These are phyloP conservation scores for Calendula officinalis DNA, from an alignment of 129 eudicot genomes.

Conservation along the genomic window DNA sequence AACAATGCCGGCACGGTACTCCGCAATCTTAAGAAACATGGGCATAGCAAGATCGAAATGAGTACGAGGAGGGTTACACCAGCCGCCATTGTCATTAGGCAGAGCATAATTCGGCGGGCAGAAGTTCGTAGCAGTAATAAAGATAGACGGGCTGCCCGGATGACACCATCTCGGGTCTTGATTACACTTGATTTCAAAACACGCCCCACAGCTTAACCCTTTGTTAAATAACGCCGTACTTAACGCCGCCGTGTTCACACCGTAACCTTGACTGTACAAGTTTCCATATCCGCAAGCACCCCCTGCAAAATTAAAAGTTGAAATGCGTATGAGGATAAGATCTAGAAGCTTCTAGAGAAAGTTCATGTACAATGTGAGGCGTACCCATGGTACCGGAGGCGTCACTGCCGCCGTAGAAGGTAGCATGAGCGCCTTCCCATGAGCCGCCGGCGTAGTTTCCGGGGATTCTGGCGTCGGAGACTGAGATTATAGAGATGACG, in stretches of 20 bases:
- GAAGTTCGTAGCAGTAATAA: constrained; percentile 77
- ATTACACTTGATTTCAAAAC: constrained; percentile 68
- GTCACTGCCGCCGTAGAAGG: constrained; percentile 85
- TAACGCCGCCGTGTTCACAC: constrained; percentile 71
- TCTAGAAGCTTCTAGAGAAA: neutral
- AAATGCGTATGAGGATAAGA: neutral
- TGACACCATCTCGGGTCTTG: constrained; percentile 69
- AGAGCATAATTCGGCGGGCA: constrained; percentile 75
- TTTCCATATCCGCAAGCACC: constrained; percentile 91
- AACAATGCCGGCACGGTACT: constrained; percentile 73
- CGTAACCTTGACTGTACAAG: constrained; percentile 77
- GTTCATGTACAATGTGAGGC: constrained; percentile 3
- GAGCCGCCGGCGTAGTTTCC: constrained; percentile 60
- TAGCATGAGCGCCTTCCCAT: constrained; percentile 72
- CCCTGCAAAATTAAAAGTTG: constrained; percentile 30
- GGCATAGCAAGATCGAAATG: constrained; percentile 94
- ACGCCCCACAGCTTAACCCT: constrained; percentile 74
- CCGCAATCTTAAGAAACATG: constrained; percentile 69
- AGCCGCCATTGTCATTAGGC: constrained; percentile 67
- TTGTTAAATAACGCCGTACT: constrained; percentile 79
- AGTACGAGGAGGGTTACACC: constrained; percentile 93
- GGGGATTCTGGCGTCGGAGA: constrained; percentile 44
- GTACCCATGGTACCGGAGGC: constrained; percentile 96
- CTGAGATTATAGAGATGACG: constrained; percentile 24
- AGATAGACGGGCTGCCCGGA: constrained; percentile 79